phyloP scores from a whole-genome alignment of 345 rosid species.

The Jatropha curcas region DNA sequence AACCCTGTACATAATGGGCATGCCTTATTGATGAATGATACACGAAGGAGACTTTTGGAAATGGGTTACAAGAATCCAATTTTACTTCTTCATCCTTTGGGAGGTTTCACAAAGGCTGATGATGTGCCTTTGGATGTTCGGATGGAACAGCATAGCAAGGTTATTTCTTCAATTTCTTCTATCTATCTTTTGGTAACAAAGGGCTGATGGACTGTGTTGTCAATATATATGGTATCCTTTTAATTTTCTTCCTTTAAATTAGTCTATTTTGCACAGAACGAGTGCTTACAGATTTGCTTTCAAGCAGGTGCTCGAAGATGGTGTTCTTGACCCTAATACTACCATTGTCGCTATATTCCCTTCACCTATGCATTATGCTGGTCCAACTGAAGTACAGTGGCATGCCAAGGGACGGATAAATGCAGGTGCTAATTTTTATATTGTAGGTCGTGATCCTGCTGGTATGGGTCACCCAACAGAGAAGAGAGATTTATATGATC shows the following conservation, averaged over 20 bases:
- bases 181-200: neutral
- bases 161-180: conserved; percentile 18
- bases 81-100: conserved; percentile 89
- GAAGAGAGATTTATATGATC: conserved; percentile 92
- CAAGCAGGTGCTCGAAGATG: conserved; percentile 82
- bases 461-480: conserved; percentile 97
- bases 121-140: conserved; percentile 95
- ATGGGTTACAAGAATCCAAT: conserved; percentile 94
- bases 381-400: conserved; percentile 99
- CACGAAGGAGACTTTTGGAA: conserved; percentile 70
- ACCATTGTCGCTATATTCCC: conserved; percentile 95
- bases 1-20: conserved; percentile 98
- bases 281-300: conserved; percentile 2
- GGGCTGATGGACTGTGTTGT: neutral
- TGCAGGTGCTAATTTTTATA: conserved; percentile 96
- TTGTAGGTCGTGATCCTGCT: conserved; percentile 99
- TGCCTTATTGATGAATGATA: conserved; percentile 91
- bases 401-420: conserved; percentile 97
- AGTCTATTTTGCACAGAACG: neutral
- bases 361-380: conserved; percentile 97
- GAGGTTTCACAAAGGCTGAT: conserved; percentile 92
- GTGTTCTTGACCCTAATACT: conserved; percentile 85
- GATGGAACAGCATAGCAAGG: conserved; percentile 96
- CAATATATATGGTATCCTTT: neutral
- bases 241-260: neutral